phyloP scores from a whole-genome alignment of 192 early-diverging fungal genomes.

The Chytriomyces sp. region DNA sequence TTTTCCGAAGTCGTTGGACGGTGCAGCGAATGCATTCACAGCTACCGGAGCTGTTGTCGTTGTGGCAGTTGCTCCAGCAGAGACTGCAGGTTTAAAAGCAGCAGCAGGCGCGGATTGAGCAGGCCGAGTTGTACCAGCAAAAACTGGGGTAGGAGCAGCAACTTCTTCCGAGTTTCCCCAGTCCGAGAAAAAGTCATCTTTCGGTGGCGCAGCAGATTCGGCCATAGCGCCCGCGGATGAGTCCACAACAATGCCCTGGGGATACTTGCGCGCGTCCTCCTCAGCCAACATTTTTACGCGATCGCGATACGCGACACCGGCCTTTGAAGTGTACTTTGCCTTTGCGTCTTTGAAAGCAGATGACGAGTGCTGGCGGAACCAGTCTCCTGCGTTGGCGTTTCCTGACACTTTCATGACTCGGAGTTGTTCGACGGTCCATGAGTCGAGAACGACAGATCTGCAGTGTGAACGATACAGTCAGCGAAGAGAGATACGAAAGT shows the following conservation, averaged over 20 bases:
- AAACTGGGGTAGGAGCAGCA: conserved; percentile 43
- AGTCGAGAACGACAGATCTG: conserved; percentile 87
- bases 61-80: not conserved
- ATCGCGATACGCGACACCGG: conserved; percentile 79
- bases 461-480: not conserved
- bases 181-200: conserved; percentile 70
- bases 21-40: not conserved
- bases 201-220: conserved; percentile 27
- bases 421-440: conserved; percentile 93
- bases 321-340: conserved; percentile 77
- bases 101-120: not conserved
- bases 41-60: not conserved
- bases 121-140: conserved; percentile 45
- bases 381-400: conserved; percentile 80
- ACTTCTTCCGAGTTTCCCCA: conserved; percentile 52
- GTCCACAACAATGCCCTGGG: conserved; percentile 52
- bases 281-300: conserved; percentile 12
- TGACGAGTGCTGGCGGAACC: conserved; percentile 77
- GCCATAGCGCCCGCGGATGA: conserved; percentile 31
- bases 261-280: conserved; percentile 40
- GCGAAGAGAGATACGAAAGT: conserved; percentile 25
- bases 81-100: not conserved
- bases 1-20: not conserved
- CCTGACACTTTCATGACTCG: conserved; percentile 86
- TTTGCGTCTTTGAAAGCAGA: conserved; percentile 72